Percentiles rank a stretch among this genome's conserved stretches.
Evolutionary conservation across 2,329 filamentous ascomycete species (phyloP).

Genomic region (Apiospora kogelbergensis): DNA sequence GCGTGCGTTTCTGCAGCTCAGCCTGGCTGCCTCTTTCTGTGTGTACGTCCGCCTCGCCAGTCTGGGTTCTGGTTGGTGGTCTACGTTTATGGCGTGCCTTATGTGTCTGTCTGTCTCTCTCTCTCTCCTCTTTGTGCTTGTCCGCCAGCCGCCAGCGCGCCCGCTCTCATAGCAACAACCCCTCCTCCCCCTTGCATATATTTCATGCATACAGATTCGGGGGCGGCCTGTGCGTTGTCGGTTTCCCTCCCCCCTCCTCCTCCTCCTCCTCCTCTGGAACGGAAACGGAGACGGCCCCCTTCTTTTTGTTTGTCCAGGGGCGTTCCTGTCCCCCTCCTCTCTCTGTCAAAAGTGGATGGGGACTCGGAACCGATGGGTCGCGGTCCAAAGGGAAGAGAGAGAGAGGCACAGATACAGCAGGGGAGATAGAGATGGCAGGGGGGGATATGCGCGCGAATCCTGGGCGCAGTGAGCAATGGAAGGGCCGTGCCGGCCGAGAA

Average conservation of each 20-base stretch:
- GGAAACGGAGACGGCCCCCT: not conserved
- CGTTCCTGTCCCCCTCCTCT: not conserved
- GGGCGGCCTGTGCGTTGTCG: not conserved
- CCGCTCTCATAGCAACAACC: too few species aligned
- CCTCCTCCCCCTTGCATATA: not conserved
- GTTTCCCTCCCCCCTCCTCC: not conserved
- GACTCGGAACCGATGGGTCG: not conserved
- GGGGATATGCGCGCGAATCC: too few species aligned
- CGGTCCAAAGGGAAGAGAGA: not conserved
- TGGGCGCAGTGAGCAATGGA: not conserved
- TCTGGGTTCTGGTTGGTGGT: not conserved
- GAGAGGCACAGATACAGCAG: not conserved
- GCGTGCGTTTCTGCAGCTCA: not conserved
- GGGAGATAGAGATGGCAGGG: too few species aligned
- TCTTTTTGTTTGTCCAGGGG: not conserved
- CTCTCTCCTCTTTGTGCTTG: too few species aligned
- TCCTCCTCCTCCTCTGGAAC: not conserved
- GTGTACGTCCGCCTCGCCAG: slow-evolving; percentile 1
- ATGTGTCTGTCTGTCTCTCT: too few species aligned
- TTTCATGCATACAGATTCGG: not conserved
- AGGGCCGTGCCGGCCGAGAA: not conserved
- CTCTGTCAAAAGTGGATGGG: not conserved
- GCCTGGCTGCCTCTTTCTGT: slow-evolving; percentile 9
- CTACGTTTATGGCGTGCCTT: too few species aligned
- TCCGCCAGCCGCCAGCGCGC: too few species aligned